phyloP scores from a whole-genome alignment of 2,329 filamentous ascomycete species.

The Fusarium anguioides region DNA sequence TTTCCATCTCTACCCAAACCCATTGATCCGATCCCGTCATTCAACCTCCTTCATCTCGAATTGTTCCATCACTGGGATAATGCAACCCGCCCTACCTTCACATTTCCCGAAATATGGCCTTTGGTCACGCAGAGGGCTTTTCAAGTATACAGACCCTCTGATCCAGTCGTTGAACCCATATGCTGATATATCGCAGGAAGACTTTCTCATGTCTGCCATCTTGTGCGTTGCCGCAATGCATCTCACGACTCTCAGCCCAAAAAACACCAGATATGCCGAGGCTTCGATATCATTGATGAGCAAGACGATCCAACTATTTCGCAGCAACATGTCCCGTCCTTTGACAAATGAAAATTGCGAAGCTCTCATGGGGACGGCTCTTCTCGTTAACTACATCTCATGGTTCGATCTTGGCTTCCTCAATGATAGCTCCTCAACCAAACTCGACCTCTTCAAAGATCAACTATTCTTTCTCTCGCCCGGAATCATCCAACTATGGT shows the following conservation, averaged over 20 bases:
- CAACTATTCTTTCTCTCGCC: neutral
- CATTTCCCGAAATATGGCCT: too few relatives aligned
- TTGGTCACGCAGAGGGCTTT: too few relatives aligned
- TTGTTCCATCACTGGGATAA: too few relatives aligned
- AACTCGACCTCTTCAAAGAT: neutral
- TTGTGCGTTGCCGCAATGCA: neutral
- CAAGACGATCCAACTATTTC: fast-evolving
- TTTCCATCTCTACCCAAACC: too few relatives aligned
- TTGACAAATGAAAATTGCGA: neutral
- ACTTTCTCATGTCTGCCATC: neutral
- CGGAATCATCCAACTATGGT: neutral
- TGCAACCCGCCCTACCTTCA: too few relatives aligned
- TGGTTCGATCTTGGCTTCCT: neutral
- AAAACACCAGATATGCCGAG: neutral
- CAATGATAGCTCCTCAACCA: neutral
- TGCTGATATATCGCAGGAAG: neutral
- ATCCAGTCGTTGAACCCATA: too few relatives aligned
- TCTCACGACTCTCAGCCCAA: fast-evolving
- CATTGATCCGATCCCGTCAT: too few relatives aligned
- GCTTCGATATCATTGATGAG: neutral
- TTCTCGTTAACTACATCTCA: neutral
- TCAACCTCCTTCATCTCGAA: too few relatives aligned
- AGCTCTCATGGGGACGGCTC: neutral
- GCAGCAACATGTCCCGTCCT: neutral
- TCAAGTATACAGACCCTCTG: too few relatives aligned